Evolutionary conservation across 768 basidiomycete genomes (phyloP).

Genomic region (Collybiopsis luxurians): DNA sequence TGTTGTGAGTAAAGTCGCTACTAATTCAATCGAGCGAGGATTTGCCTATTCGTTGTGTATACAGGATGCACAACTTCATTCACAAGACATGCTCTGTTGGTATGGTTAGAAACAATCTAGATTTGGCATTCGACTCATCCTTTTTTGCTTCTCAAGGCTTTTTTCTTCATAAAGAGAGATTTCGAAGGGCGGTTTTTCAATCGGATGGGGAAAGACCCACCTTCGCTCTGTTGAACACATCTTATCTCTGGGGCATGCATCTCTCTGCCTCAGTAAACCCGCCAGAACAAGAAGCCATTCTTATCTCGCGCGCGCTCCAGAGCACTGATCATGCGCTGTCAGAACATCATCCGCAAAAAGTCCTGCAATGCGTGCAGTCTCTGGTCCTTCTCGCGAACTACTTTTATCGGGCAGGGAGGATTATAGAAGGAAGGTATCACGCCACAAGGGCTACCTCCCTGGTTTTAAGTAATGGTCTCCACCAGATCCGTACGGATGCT

Average conservation of each 20-base stretch:
- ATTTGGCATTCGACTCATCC: too few species aligned
- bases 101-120: too few species aligned
- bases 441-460: constrained; percentile 44
- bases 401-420: constrained; percentile 44
- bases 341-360: constrained; percentile 35
- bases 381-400: constrained; percentile 54
- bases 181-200: constrained; percentile 22
- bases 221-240: constrained; percentile 30
- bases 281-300: constrained; percentile 28
- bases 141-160: too few species aligned
- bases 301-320: constrained; percentile 39
- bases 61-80: constrained; percentile 11
- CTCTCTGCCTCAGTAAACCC: constrained; percentile 23
- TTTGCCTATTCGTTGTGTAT: not conserved
- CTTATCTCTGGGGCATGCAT: constrained; percentile 36
- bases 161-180: constrained; percentile 40
- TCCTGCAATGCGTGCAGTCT: constrained; percentile 44
- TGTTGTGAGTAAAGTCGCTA: not conserved
- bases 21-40: not conserved
- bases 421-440: constrained; percentile 47
- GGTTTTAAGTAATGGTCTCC: constrained; percentile 22
- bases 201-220: not conserved
- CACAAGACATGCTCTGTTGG: constrained; percentile 24
- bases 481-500: constrained; percentile 3
- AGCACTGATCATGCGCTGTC: constrained; percentile 35